Evolutionary conservation across 2,329 filamentous ascomycete species (phyloP).

Genomic region (Cercospora canescens): DNA sequence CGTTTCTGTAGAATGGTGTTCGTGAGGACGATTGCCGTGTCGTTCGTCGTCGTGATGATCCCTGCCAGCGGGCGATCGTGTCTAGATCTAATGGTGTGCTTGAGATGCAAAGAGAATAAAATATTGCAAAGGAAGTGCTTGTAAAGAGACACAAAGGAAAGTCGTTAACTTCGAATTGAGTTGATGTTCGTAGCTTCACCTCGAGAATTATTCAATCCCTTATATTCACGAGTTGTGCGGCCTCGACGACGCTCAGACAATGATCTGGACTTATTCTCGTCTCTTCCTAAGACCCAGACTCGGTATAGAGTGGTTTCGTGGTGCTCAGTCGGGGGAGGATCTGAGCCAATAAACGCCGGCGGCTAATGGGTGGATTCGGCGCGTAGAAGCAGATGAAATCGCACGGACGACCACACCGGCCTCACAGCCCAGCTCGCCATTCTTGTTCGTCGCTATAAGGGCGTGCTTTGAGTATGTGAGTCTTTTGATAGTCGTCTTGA

Average conservation of each 20-base stretch:
- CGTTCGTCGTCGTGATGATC: conserved; percentile 14
- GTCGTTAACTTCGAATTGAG: conserved; percentile 12
- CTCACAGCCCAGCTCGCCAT: not conserved
- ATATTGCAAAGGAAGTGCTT: not conserved
- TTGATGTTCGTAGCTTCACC: not conserved
- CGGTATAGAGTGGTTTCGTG: conserved; percentile 24
- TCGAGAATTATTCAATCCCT: conserved; percentile 5
- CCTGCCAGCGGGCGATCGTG: conserved; percentile 31
- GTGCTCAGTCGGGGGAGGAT: conserved; percentile 6
- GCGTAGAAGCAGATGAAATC: conserved; percentile 20
- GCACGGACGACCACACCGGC: conserved; percentile 20
- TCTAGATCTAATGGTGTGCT: not conserved
- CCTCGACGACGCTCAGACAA: conserved; percentile 12
- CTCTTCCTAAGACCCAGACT: conserved; percentile 8
- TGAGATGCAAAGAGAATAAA: not conserved
- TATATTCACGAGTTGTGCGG: conserved; percentile 9
- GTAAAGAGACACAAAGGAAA: conserved; percentile 20
- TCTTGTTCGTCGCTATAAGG: not conserved
- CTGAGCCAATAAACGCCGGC: conserved; percentile 26
- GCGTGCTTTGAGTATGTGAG: not conserved
- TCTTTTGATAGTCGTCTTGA: not conserved
- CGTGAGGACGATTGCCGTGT: conserved; percentile 3
- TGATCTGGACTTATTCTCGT: conserved; percentile 19
- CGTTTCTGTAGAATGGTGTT: conserved; percentile 6
- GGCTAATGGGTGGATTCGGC: conserved; percentile 25